A percentile compares a stretch with the other conserved stretches of the same genome.
phyloP scores from a whole-genome alignment of 192 early-diverging fungal genomes.

The Linnemannia elongata region DNA sequence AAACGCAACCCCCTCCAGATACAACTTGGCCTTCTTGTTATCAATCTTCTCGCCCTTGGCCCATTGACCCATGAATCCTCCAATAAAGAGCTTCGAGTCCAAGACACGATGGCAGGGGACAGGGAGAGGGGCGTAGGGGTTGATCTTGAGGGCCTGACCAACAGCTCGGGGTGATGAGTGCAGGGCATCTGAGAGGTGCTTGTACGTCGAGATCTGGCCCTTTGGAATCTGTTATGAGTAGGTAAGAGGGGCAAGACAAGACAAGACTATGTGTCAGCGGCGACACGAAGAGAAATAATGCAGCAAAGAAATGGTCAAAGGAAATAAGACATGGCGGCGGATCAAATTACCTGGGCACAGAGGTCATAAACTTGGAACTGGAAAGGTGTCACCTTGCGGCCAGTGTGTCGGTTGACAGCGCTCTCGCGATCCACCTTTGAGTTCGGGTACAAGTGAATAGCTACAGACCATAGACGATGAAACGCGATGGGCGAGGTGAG shows the following conservation, averaged over 20 bases:
- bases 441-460: conserved; percentile 60
- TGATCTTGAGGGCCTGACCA: conserved; percentile 74
- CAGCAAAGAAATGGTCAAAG: neutral
- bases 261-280: neutral
- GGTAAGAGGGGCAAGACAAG: neutral
- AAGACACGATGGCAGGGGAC: conserved; percentile 82
- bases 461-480: neutral
- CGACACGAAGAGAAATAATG: neutral
- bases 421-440: conserved; percentile 56
- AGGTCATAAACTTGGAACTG: conserved; percentile 82
- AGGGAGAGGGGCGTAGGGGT: conserved; percentile 78
- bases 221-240: conserved; percentile 63
- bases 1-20: conserved; percentile 73
- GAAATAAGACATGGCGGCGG: neutral
- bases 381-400: conserved; percentile 73
- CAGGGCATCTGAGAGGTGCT: conserved; percentile 72
- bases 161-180: conserved; percentile 74
- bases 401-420: conserved; percentile 69
- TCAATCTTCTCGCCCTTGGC: conserved; percentile 73
- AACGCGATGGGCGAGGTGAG: neutral
- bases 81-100: conserved; percentile 72
- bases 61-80: conserved; percentile 76
- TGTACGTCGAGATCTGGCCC: conserved; percentile 78
- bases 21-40: conserved; percentile 76
- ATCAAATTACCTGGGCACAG: conserved; percentile 64